A percentile compares a stretch with the other conserved stretches of the same genome.
Evolutionary conservation across 1,284 basidiomycete genomes (phyloP).

Genomic region (Pseudozyma sp.): DNA sequence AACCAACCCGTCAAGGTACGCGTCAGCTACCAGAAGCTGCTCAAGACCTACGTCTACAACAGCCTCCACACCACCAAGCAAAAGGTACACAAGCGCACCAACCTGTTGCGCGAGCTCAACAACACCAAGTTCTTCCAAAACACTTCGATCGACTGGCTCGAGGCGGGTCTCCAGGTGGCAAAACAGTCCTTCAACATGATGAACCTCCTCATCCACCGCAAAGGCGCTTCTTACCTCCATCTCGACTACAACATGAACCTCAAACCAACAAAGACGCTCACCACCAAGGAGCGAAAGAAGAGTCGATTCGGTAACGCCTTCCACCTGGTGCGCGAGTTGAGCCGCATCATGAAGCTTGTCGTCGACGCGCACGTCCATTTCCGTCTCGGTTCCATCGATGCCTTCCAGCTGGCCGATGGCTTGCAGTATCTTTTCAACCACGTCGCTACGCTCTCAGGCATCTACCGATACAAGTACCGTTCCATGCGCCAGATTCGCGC

Average conservation of each 20-base stretch:
- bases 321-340: slow-evolving; percentile 96
- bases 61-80: slow-evolving; percentile 87
- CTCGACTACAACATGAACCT: slow-evolving; percentile 94
- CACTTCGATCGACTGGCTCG: slow-evolving; percentile 97
- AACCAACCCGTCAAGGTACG: slow-evolving; percentile 97
- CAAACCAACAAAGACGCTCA: slow-evolving; percentile 98
- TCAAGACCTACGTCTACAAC: slow-evolving; percentile 96
- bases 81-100: slow-evolving; percentile 98
- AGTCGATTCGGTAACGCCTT: slow-evolving; percentile 99
- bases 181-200: slow-evolving; percentile 99
- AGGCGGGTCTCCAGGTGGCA: slow-evolving; percentile 97
- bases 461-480: slow-evolving; percentile 99
- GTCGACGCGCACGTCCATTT: slow-evolving; percentile 99
- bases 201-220: slow-evolving; percentile 97
- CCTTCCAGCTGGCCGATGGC: slow-evolving; percentile 98
- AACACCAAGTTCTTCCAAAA: slow-evolving; percentile 99
- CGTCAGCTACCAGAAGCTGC: slow-evolving; percentile 98
- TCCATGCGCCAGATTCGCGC: slow-evolving; percentile 99
- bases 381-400: slow-evolving; percentile 97
- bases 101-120: slow-evolving; percentile 93
- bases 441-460: slow-evolving; percentile 96
- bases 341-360: slow-evolving; percentile 96
- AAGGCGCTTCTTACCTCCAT: slow-evolving; percentile 95
- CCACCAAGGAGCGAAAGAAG: slow-evolving; percentile 99
- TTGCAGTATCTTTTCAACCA: slow-evolving; percentile 98